Evolutionary conservation across 148 eudicot species (phyloP).

Genomic region (Heliamphora exappendiculata): DNA sequence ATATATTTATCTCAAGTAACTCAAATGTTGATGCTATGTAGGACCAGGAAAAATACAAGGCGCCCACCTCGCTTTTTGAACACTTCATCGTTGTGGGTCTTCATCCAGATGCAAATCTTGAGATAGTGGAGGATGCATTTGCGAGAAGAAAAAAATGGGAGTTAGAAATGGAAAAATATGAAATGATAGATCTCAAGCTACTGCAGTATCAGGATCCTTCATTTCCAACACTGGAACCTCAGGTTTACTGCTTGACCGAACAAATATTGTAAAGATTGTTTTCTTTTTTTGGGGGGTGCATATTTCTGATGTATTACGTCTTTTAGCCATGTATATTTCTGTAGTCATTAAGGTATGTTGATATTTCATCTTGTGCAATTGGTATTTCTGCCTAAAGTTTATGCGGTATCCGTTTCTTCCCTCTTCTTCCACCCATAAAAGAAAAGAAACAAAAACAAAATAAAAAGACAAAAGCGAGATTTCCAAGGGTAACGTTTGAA

Average conservation of each 20-base stretch:
- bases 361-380: not conserved
- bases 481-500: not conserved
- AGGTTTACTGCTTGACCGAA: conserved; percentile 40
- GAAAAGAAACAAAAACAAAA: not conserved
- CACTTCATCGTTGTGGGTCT: conserved; percentile 86
- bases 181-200: conserved; percentile 26
- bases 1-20: conserved; percentile 5
- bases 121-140: conserved; percentile 69
- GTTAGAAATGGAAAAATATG: conserved; percentile 33
- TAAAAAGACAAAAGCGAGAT: not conserved
- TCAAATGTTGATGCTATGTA: conserved; percentile 27
- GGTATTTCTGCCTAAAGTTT: not conserved
- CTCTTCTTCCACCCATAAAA: not conserved
- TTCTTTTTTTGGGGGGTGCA: too few species aligned
- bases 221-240: conserved; percentile 69
- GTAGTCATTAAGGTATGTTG: not conserved
- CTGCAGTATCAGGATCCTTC: conserved; percentile 37
- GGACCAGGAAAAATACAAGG: conserved; percentile 63
- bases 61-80: conserved; percentile 80
- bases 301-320: not conserved
- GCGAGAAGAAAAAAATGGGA: conserved; percentile 76
- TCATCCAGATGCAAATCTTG: conserved; percentile 80
- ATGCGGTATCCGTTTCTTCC: not conserved
- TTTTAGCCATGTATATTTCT: not conserved
- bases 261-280: not conserved